Conservation (phyloP, 1,284 basidiomycete genomes). For the Rhizopogon parksii region DNA sequence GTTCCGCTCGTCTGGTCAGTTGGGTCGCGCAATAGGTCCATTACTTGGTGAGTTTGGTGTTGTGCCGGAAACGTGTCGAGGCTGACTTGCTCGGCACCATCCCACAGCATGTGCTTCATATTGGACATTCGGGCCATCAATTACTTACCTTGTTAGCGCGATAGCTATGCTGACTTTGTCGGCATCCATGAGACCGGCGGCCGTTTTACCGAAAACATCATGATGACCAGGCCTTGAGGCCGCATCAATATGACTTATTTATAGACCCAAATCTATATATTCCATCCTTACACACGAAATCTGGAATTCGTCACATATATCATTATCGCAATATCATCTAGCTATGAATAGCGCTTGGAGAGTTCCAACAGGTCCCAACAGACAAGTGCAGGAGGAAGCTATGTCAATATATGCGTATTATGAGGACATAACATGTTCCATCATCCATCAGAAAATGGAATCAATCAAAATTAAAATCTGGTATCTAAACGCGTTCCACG, state of each 20-base stretch:
- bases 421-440: background rate
- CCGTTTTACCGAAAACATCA: constrained; percentile 14
- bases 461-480: constrained; percentile 1
- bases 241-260: background rate
- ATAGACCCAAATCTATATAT: background rate
- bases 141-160: constrained; percentile 66
- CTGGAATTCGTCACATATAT: background rate
- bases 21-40: constrained; percentile 85
- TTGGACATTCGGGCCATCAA: constrained; percentile 77
- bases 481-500: constrained; percentile 12
- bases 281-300: background rate
- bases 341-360: background rate
- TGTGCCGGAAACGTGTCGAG: constrained; percentile 2
- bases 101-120: constrained; percentile 72
- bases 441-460: background rate
- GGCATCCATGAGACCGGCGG: constrained; percentile 43
- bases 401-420: background rate
- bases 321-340: background rate
- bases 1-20: constrained; percentile 83
- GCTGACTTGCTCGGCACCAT: constrained; percentile 1
- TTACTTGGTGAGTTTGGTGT: constrained; percentile 54
- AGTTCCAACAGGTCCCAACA: background rate
- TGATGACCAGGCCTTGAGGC: constrained; percentile 8
- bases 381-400: too few species aligned
- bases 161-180: constrained; percentile 57